Evolutionary conservation across 2,329 filamentous ascomycete genomes (phyloP), one percentile per base, ranked within the genome.

Genomic region (Amauroascus verrucosus): DNA sequence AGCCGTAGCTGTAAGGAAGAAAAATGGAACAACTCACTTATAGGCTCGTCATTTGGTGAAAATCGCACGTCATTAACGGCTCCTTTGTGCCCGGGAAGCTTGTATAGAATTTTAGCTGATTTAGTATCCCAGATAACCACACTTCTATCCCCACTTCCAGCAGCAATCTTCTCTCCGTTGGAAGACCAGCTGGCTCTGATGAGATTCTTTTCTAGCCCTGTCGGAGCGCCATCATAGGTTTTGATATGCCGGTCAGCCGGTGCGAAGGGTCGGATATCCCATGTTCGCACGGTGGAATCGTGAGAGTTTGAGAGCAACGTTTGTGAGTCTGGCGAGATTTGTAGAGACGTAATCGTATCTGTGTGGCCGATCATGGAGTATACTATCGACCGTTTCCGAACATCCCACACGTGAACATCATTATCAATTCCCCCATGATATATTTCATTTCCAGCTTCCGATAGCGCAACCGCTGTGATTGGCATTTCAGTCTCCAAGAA

Each of bases 391-490:
- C 94, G 89, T 75, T 95, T 97, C 60, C 93, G 83, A 64, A 97
- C 73, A 70, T 98, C 93, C 91, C 93, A 98, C 18, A 95, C 90
- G 63, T 90, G 88, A 67, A 98, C 95, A 62, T 94, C 89, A 65
- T 97, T 96, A 72, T 97, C 93, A 61, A 98, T 96, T 20, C 90
- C 87, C 45, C 91, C 91, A 6, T 87, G 86, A 69, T 93, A 98
- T 24, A 98, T 81, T 72, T 97, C 93, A 67, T 95, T 95, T 16
- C 93, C 93, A 1, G 91, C 89, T 67, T 95, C 89, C 0, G 90
- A 85, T n/a, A 97, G 76, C 14, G 89, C 88, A 5, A 97, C 82
- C 0, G 91, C 86, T 1, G 93, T 97, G 54, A 98, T 82, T 1
- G 93, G 93, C 56, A 94, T 95, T 57, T 93, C 85, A 0, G 90